Conservation (phyloP, 1,284 basidiomycete genomes). For the Cerioporus squamosus region DNA sequence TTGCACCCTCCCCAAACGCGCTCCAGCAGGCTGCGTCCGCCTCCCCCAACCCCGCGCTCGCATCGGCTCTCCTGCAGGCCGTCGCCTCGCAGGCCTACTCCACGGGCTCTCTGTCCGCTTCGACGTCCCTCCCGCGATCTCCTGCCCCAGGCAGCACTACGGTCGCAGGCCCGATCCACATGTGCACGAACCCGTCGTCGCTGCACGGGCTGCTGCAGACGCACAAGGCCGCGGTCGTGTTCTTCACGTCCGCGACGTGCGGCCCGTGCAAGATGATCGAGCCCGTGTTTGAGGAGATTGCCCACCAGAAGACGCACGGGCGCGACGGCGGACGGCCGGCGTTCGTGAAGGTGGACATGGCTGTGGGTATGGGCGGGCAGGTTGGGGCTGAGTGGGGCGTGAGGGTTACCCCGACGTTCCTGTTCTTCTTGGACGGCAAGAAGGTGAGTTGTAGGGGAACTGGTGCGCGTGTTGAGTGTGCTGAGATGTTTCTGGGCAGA, state of each 20-base stretch:
- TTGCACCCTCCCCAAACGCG: constrained; percentile 34
- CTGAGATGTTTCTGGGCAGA: constrained; percentile 38
- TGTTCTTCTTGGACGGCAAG: constrained; percentile 79
- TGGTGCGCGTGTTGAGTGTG: not conserved
- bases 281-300: constrained; percentile 62
- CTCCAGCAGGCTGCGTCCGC: constrained; percentile 34
- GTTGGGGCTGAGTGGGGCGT: constrained; percentile 72
- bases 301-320: constrained; percentile 42
- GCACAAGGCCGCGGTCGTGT: constrained; percentile 60
- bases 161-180: constrained; percentile 65
- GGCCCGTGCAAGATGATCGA: constrained; percentile 67
- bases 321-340: constrained; percentile 48
- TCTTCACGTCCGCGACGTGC: constrained; percentile 70
- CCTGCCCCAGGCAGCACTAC: constrained; percentile 45
- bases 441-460: constrained; percentile 55
- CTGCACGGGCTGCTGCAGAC: constrained; percentile 53
- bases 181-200: constrained; percentile 59
- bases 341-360: constrained; percentile 84
- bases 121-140: constrained; percentile 30
- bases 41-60: constrained; percentile 53
- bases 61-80: constrained; percentile 64
- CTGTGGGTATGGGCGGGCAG: constrained; percentile 61
- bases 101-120: constrained; percentile 27
- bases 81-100: constrained; percentile 60
- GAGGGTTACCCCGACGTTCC: constrained; percentile 84